phyloP scores from a whole-genome alignment of 305 asterid genomes.

The Plantago lanceolata region DNA sequence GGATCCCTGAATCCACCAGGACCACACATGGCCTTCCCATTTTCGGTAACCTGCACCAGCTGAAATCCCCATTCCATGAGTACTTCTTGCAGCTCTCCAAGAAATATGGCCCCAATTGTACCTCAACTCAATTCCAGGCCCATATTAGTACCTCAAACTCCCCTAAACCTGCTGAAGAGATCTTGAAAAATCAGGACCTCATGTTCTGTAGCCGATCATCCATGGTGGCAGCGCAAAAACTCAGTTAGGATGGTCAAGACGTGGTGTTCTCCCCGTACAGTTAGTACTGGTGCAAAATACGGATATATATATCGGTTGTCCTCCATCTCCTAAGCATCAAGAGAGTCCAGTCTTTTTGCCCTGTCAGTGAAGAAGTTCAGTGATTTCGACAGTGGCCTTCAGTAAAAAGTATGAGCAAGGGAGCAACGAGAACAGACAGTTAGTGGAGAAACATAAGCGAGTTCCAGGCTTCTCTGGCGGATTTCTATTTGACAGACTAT shows the following conservation, averaged over 20 bases:
- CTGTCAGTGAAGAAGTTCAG: slow-evolving; percentile 23
- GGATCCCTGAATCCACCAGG: neutral
- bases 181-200: slow-evolving; percentile 11
- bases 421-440: slow-evolving; percentile 19
- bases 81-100: slow-evolving; percentile 4
- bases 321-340: slow-evolving; percentile 24
- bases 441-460: slow-evolving; percentile 7
- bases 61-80: neutral
- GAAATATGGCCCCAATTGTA: slow-evolving; percentile 5
- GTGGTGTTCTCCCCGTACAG: neutral
- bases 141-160: neutral
- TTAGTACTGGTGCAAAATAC: neutral
- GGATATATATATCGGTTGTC: neutral
- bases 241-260: neutral
- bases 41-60: slow-evolving; percentile 8
- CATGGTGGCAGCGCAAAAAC: neutral
- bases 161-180: neutral
- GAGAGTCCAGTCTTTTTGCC: slow-evolving; percentile 17
- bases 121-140: slow-evolving; percentile 7
- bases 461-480: slow-evolving; percentile 12
- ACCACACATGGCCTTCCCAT: neutral
- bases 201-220: slow-evolving; percentile 1
- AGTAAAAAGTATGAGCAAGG: slow-evolving; percentile 35
- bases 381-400: slow-evolving; percentile 31
- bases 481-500: slow-evolving; percentile 20